Percentiles rank a stretch among this genome's conserved stretches.
phyloP scores from a whole-genome alignment of 2,329 filamentous ascomycete species.

The Apiospora pterosperma region DNA sequence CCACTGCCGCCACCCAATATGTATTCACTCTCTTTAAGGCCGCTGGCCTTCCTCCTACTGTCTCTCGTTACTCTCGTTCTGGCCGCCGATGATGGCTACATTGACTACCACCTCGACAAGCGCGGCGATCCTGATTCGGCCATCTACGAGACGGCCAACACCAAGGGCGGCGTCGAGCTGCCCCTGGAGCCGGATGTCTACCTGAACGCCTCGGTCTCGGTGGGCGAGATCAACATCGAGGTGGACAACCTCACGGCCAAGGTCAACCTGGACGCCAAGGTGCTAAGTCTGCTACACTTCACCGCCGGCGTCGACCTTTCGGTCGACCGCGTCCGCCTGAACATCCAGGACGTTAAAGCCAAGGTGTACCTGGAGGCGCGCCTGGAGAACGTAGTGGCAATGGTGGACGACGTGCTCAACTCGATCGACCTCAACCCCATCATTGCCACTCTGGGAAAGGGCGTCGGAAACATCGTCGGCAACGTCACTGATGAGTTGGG shows the following conservation, averaged over 20 bases:
- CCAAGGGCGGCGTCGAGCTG: slow-evolving; percentile 39
- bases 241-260: slow-evolving; percentile 59
- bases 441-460: slow-evolving; percentile 50
- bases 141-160: slow-evolving; percentile 52
- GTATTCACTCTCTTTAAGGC: slow-evolving; percentile 17
- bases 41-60: slow-evolving; percentile 25
- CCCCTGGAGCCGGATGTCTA: slow-evolving; percentile 53
- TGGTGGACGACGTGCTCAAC: slow-evolving; percentile 55
- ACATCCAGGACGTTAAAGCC: slow-evolving; percentile 56
- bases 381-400: slow-evolving; percentile 55
- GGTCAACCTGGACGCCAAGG: slow-evolving; percentile 56
- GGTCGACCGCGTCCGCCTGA: slow-evolving; percentile 53
- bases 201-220: slow-evolving; percentile 55
- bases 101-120: slow-evolving; percentile 51
- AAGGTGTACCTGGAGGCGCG: slow-evolving; percentile 58
- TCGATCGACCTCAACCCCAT: slow-evolving; percentile 60
- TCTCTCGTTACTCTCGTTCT: slow-evolving; percentile 15
- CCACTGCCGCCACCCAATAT: slow-evolving; percentile 14
- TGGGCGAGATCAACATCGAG: slow-evolving; percentile 55
- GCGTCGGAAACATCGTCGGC: slow-evolving; percentile 45
- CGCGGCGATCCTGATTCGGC: slow-evolving; percentile 47
- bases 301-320: slow-evolving; percentile 58
- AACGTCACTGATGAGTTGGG: slow-evolving; percentile 28
- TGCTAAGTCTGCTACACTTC: slow-evolving; percentile 56
- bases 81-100: slow-evolving; percentile 40